These are phyloP conservation scores for Lenwebbia sp. DNA, from an alignment of 345 rosid species.

Conservation along the genomic window DNA sequence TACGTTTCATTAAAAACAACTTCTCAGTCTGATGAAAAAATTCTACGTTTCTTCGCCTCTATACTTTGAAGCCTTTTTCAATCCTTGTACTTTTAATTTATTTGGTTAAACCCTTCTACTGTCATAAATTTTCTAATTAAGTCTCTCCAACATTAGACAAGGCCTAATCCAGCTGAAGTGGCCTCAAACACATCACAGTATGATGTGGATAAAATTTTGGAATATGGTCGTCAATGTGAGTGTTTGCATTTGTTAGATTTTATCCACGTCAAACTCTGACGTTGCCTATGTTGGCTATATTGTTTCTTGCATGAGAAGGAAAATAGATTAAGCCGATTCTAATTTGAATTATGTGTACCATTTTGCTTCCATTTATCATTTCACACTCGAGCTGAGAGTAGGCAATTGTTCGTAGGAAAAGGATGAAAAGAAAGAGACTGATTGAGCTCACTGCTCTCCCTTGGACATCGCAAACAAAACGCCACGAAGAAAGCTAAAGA, in stretches of 20 bases:
- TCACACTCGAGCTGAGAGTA: neutral
- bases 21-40: neutral
- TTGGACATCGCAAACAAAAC: no score
- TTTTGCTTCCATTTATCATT: neutral
- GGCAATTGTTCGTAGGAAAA: neutral
- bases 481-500: no score
- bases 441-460: neutral
- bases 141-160: accelerated
- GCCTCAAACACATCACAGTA: neutral
- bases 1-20: neutral
- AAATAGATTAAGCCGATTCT: no score
- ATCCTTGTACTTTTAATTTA: neutral
- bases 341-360: neutral
- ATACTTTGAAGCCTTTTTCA: neutral
- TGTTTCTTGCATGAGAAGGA: no score
- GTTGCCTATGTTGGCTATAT: neutral
- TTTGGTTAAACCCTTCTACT: neutral
- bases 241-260: neutral
- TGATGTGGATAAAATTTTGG: neutral
- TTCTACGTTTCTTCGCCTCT: neutral
- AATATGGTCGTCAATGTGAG: neutral
- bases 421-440: neutral
- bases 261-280: neutral
- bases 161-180: neutral
- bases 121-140: neutral